phyloP scores from a whole-genome alignment of 345 rosid species.

The Moringa oleifera region DNA sequence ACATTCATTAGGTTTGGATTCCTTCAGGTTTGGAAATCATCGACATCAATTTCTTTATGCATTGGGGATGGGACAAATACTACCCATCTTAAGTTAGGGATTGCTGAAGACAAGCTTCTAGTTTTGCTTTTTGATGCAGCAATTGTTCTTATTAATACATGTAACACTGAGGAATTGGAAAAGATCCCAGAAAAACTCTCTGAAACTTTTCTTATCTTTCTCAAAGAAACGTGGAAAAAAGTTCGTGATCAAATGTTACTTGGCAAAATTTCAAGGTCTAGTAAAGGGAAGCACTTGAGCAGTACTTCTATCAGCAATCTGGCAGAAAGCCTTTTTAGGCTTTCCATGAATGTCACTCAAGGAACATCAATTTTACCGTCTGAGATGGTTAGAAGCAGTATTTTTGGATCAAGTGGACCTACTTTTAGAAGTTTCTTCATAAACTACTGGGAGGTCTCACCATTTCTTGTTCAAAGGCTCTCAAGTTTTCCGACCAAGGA shows the following conservation, averaged over 20 bases:
- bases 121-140: constrained; percentile 32
- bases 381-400: constrained; percentile 22
- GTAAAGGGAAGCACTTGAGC: constrained; percentile 15
- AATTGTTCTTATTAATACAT: constrained; percentile 38
- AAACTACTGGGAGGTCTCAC: constrained; percentile 44
- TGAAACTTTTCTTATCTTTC: constrained; percentile 20
- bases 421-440: constrained; percentile 32
- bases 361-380: constrained; percentile 10
- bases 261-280: constrained; percentile 12
- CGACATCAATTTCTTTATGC: constrained; percentile 18
- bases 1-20: constrained; percentile 29
- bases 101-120: constrained; percentile 23
- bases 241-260: constrained; percentile 29
- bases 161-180: constrained; percentile 27
- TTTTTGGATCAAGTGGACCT: constrained; percentile 31
- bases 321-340: constrained; percentile 54
- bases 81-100: constrained; percentile 19
- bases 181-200: constrained; percentile 30
- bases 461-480: constrained; percentile 27
- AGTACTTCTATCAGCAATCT: constrained; percentile 27
- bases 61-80: constrained; percentile 13
- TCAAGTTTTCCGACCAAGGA: constrained; percentile 16
- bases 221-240: constrained; percentile 35
- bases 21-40: constrained; percentile 36
- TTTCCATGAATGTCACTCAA: constrained; percentile 24